Conservation (phyloP, 805 yeast species). For the Cyberlindnera misumaiensis region DNA sequence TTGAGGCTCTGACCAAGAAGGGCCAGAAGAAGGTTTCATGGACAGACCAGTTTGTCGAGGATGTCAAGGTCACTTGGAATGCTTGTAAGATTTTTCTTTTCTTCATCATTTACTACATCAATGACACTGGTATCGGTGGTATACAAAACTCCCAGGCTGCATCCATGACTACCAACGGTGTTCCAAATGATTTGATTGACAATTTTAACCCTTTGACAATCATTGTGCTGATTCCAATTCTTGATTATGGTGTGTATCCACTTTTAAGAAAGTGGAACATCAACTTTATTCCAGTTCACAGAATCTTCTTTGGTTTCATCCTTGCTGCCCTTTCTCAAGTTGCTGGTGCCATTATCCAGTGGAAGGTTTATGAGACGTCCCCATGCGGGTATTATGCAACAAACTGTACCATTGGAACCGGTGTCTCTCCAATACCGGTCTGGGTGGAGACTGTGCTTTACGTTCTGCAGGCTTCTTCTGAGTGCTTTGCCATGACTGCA, state of each 20-base stretch:
- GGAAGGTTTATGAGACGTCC: constrained; percentile 58
- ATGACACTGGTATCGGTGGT: constrained; percentile 56
- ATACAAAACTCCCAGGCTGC: constrained; percentile 48
- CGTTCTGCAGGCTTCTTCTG: constrained; percentile 65
- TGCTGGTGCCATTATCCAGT: constrained; percentile 43
- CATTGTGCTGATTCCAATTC: constrained; percentile 67
- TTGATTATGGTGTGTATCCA: constrained; percentile 56
- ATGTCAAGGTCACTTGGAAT: constrained; percentile 53
- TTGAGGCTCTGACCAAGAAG: constrained; percentile 15
- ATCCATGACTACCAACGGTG: constrained; percentile 60
- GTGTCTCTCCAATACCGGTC: constrained; percentile 43
- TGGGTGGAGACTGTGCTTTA: constrained; percentile 65
- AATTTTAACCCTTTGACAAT: constrained; percentile 71
- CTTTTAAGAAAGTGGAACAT: constrained; percentile 38
- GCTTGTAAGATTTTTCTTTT: constrained; percentile 71
- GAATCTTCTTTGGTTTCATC: constrained; percentile 65
- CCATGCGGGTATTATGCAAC: constrained; percentile 66
- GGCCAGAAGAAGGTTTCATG: constrained; percentile 35
- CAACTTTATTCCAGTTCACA: constrained; percentile 62
- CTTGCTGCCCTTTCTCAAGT: constrained; percentile 39
- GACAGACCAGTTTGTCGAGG: constrained; percentile 69
- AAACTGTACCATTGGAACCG: constrained; percentile 34
- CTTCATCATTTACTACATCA: constrained; percentile 71
- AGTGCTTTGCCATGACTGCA: constrained; percentile 73
- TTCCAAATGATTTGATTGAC: constrained; percentile 77